phyloP scores from a whole-genome alignment of 2,329 filamentous ascomycete genomes.

The Penicillium sp. region DNA sequence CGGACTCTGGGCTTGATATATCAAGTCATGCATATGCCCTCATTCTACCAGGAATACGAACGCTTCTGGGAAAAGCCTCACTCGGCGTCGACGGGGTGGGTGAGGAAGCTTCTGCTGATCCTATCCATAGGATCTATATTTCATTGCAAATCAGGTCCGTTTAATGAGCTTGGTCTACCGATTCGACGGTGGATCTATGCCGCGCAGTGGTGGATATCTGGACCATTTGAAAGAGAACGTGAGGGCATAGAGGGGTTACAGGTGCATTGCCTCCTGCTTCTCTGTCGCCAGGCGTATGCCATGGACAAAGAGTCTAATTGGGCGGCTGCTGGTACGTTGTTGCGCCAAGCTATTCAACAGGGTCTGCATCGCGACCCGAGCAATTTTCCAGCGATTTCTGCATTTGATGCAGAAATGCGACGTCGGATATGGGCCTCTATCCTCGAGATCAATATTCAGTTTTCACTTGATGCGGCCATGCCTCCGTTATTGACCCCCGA shows the following conservation, averaged over 20 bases:
- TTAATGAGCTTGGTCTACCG: slow-evolving; percentile 16
- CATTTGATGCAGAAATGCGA: slow-evolving; percentile 34
- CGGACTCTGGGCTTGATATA: slow-evolving; percentile 38
- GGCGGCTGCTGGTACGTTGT: slow-evolving; percentile 38
- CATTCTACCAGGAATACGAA: slow-evolving; percentile 39
- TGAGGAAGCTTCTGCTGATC: slow-evolving; percentile 39
- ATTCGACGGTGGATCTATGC: slow-evolving; percentile 36
- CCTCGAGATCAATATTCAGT: slow-evolving; percentile 34
- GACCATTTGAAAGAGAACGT: slow-evolving; percentile 38
- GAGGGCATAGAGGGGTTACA: slow-evolving; percentile 40
- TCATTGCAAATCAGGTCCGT: slow-evolving; percentile 19
- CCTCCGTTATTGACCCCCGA: slow-evolving; percentile 19
- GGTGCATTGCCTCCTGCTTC: slow-evolving; percentile 38
- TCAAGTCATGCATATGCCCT: slow-evolving; percentile 40
- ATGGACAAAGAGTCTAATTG: slow-evolving; percentile 41
- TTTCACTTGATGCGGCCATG: slow-evolving; percentile 29
- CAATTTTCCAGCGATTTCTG: slow-evolving; percentile 20
- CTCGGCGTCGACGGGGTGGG: slow-evolving; percentile 21
- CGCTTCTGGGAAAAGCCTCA: slow-evolving; percentile 33
- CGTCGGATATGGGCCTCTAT: slow-evolving; percentile 37
- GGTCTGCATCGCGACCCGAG: slow-evolving; percentile 40
- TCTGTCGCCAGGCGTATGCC: slow-evolving; percentile 38
- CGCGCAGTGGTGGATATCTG: slow-evolving; percentile 42
- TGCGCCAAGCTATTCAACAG: slow-evolving; percentile 36
- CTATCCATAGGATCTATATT: slow-evolving; percentile 39